Evolutionary conservation across 352 stramenopile species (phyloP), one percentile per base, ranked within the genome.

Genomic region (Plasmopara halstedii): DNA sequence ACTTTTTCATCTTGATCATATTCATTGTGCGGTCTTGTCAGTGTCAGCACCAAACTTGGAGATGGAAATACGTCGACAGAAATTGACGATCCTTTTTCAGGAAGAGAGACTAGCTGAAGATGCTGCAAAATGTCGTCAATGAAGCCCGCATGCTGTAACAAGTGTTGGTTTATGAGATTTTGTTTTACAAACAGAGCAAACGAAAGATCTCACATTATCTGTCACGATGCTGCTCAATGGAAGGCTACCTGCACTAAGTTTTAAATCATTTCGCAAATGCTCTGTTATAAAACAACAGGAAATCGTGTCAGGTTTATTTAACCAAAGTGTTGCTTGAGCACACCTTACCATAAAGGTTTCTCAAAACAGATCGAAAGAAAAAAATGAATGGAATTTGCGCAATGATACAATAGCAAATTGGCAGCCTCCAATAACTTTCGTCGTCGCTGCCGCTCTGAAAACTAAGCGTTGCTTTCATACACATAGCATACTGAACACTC

Each of bases 401-500:
- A 3, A 77, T 55, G 35, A 76, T 56, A 27, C 70, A 82, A 44
- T 79, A 82, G 45, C 70, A 82, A 27, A 82, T 53, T 4, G 64
- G 59, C 2, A 73, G 33, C n/a, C 32, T 6, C 26, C 69, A n/a
- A 8, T 38, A 37, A 11, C 27, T 53, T 0, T 22, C 21, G 18
- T 59, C 45, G 39, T 36, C 29, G 14, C 45, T 33, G 15, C 46
- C 17, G 8, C 23, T 36, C 3, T 45, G 56, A 29, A 82, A 22
- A n/a, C 13, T 40, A 8, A 74, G 34, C 18, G 20, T 36, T 18
- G 55, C 59, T 42, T 77, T 78, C 65, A 79, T 61, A 37, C 70
- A 82, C 36, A 69, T 77, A 7, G 67, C 67, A 55, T 77, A 82
- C 33, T 79, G 70, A 37, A 79, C 58, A 27, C 47, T 68, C 35